Evolutionary conservation across 495 filamentous ascomycete genomes (phyloP).

Genomic region (Penicillium argentinense): DNA sequence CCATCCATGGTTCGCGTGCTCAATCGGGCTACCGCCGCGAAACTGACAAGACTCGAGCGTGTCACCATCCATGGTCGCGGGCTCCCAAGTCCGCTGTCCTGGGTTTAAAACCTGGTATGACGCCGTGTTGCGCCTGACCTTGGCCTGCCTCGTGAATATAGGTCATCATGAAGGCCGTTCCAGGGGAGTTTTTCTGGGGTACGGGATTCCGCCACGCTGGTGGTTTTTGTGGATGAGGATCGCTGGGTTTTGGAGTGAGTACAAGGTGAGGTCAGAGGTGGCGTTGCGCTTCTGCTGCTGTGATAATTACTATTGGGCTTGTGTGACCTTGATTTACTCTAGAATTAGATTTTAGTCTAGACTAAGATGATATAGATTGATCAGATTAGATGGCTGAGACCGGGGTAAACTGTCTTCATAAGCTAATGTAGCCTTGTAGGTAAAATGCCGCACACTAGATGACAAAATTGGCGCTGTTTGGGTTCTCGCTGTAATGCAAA

Average conservation of each 20-base stretch:
- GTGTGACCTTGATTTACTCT: too few relatives aligned
- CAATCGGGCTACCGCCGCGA: conserved; percentile 17
- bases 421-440: too few relatives aligned
- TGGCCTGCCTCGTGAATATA: neutral
- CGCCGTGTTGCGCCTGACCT: conserved; percentile 15
- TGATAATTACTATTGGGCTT: too few relatives aligned
- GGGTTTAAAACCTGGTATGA: conserved; percentile 17
- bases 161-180: conserved; percentile 4
- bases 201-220: too few relatives aligned
- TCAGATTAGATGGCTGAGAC: neutral
- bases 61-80: conserved; percentile 15
- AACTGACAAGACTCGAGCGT: conserved; percentile 16
- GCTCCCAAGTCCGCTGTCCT: conserved; percentile 16
- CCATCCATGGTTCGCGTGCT: conserved; percentile 12
- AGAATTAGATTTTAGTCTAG: too few relatives aligned
- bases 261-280: too few relatives aligned
- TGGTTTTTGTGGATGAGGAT: too few relatives aligned
- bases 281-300: too few relatives aligned
- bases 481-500: conserved; percentile 9
- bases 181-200: too few relatives aligned
- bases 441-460: too few relatives aligned
- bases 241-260: too few relatives aligned
- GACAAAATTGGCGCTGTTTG: neutral
- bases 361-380: neutral
- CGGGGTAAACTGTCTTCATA: too few relatives aligned